These are phyloP conservation scores for Aspergillus glaucus DNA, from an alignment of 2,329 filamentous ascomycete species.

Conservation along the genomic window DNA sequence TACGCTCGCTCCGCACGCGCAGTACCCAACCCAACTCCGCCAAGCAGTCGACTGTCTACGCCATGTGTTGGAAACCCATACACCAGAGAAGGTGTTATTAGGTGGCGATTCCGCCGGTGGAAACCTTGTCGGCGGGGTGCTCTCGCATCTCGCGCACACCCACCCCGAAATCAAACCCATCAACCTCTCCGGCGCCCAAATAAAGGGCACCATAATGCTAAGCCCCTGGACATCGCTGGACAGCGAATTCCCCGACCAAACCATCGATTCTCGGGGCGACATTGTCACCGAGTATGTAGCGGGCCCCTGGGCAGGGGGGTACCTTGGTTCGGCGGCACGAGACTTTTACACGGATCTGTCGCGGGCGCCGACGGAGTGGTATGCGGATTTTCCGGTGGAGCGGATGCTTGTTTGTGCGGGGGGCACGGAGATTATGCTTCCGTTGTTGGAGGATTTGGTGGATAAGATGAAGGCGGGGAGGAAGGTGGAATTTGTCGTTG, in stretches of 20 bases:
- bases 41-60: constrained; percentile 37
- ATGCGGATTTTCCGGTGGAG: constrained; percentile 42
- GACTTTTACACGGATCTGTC: constrained; percentile 52
- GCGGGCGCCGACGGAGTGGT: constrained; percentile 49
- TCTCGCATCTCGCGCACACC: constrained; percentile 46
- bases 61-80: constrained; percentile 30
- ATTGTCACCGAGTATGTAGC: constrained; percentile 39
- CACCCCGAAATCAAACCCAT: constrained; percentile 47
- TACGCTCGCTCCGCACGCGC: constrained; percentile 45
- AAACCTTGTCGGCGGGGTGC: constrained; percentile 34
- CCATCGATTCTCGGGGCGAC: constrained; percentile 47
- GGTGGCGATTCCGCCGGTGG: constrained; percentile 43
- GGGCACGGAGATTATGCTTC: constrained; percentile 51
- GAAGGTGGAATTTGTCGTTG: constrained; percentile 31
- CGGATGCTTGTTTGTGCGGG: constrained; percentile 51
- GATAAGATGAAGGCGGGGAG: constrained; percentile 40
- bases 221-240: constrained; percentile 54
- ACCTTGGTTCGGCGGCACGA: constrained; percentile 34
- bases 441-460: constrained; percentile 49
- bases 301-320: constrained; percentile 43
- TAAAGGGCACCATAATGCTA: constrained; percentile 50
- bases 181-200: constrained; percentile 29
- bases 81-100: constrained; percentile 31
- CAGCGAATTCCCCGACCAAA: constrained; percentile 37
- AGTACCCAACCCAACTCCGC: constrained; percentile 39